Conservation (phyloP, 2,329 filamentous ascomycete genomes). For the Pseudogymnoascus sp. region DNA sequence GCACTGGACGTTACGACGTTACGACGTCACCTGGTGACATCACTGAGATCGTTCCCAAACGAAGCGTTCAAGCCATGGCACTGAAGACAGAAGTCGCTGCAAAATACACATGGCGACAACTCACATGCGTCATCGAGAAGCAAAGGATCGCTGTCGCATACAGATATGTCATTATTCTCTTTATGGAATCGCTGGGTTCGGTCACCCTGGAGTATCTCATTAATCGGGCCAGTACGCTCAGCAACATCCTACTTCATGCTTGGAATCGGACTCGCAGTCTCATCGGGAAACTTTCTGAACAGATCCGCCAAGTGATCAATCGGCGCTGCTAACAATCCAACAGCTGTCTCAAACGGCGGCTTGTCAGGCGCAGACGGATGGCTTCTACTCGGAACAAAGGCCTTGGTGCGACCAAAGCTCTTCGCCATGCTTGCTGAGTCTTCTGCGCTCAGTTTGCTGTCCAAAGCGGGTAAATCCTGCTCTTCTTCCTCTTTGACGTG, state of each 20-base stretch:
- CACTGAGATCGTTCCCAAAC: too few relatives aligned
- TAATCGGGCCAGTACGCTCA: too few relatives aligned
- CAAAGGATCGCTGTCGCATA: background rate
- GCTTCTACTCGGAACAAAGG: background rate
- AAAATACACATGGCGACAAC: too few relatives aligned
- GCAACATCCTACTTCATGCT: conserved; percentile 9
- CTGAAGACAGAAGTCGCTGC: too few relatives aligned
- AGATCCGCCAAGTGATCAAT: conserved; percentile 49
- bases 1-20: too few relatives aligned
- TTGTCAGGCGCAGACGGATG: conserved; percentile 19
- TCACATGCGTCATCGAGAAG: too few relatives aligned
- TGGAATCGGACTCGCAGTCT: conserved; percentile 19
- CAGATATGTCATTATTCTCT: background rate
- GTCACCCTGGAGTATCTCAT: background rate
- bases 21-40: too few relatives aligned
- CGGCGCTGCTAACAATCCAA: conserved; percentile 47
- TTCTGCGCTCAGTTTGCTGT: conserved; percentile 32
- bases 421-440: conserved; percentile 18
- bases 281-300: conserved; percentile 46
- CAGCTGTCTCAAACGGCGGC: conserved; percentile 49
- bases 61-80: too few relatives aligned
- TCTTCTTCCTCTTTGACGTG: conserved; percentile 48
- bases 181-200: background rate
- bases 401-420: background rate
- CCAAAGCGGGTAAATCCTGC: conserved; percentile 42